phyloP scores from a whole-genome alignment of 306 rosid genomes.

The Malus domestica region DNA sequence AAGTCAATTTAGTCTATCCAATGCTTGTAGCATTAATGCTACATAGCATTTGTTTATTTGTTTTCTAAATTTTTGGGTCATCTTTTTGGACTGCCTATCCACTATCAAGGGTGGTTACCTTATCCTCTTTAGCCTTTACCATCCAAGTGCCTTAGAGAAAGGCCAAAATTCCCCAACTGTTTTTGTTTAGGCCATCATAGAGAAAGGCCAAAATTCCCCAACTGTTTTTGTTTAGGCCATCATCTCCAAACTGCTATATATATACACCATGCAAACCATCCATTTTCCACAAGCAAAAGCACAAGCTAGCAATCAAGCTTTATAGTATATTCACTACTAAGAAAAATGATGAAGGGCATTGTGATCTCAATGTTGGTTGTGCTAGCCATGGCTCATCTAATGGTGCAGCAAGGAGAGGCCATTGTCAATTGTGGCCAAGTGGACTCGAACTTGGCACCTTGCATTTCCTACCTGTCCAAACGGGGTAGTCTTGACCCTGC shows the following conservation, averaged over 20 bases:
- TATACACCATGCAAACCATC: neutral
- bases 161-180: neutral
- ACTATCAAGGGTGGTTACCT: neutral
- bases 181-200: neutral
- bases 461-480: neutral
- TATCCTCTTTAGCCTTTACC: neutral
- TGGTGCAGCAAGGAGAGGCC: neutral
- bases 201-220: neutral
- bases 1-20: too few species aligned
- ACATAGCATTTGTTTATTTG: too few species aligned
- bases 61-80: too few species aligned
- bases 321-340: neutral
- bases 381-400: neutral
- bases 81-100: too few species aligned
- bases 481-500: neutral
- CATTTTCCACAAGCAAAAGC: neutral
- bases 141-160: neutral
- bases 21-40: too few species aligned
- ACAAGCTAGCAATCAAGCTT: neutral
- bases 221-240: neutral
- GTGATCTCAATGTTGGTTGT: neutral
- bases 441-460: neutral
- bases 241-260: neutral
- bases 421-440: neutral
- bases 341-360: constrained; percentile 1